Evolutionary conservation across 176 grass and related monocot genomes (phyloP).

Genomic region (Microstegium vimineum): DNA sequence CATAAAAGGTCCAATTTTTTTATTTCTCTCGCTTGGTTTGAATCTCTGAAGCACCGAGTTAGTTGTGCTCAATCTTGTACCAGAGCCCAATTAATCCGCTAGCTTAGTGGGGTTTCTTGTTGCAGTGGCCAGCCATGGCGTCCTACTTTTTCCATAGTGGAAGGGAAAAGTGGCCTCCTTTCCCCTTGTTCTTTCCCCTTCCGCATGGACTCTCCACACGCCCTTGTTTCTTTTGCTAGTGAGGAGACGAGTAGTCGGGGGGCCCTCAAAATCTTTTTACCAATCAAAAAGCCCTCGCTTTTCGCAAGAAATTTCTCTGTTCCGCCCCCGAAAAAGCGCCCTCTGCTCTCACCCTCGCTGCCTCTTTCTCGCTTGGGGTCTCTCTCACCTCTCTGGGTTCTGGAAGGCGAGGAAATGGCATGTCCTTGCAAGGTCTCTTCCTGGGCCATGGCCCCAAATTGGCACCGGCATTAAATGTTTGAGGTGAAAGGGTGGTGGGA

Average conservation of each 20-base stretch:
- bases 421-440: constrained; percentile 30
- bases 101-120: constrained; percentile 21
- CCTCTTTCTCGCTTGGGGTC: constrained; percentile 11
- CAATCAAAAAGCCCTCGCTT: constrained; percentile 25
- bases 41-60: not conserved
- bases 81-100: not conserved
- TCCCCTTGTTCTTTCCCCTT: constrained; percentile 20
- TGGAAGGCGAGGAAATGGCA: constrained; percentile 29
- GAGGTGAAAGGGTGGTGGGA: not conserved
- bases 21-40: not conserved
- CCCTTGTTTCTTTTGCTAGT: not conserved
- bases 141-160: constrained; percentile 25
- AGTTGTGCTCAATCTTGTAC: not conserved
- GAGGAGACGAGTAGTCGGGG: not conserved
- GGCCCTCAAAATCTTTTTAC: constrained; percentile 30
- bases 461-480: constrained; percentile 35
- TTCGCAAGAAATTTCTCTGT: constrained; percentile 40
- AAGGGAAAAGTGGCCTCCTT: constrained; percentile 30
- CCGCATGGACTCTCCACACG: constrained; percentile 6
- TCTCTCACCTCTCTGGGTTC: constrained; percentile 26
- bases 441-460: constrained; percentile 26
- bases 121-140: constrained; percentile 1
- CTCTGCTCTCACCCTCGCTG: not conserved
- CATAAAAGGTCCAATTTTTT: not conserved
- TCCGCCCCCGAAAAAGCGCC: not conserved